Conservation (phyloP, 805 yeast species). For the Cyberlindnera mississippiensis region DNA sequence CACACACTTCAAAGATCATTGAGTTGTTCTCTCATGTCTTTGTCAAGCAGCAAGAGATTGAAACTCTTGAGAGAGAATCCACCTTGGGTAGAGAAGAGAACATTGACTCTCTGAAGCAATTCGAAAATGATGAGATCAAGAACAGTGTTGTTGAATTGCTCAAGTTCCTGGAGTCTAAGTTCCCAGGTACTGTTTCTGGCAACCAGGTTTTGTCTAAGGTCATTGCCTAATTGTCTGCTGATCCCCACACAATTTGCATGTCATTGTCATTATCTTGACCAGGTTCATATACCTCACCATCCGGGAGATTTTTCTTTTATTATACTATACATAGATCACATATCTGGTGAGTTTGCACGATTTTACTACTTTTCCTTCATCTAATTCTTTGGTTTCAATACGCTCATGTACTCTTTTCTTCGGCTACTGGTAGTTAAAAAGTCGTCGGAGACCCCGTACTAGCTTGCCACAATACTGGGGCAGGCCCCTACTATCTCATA, state of each 20-base stretch:
- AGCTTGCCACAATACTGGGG: too few species aligned
- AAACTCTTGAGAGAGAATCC: slow-evolving; percentile 63
- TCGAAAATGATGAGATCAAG: slow-evolving; percentile 64
- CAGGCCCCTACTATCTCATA: too few species aligned
- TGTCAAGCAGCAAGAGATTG: slow-evolving; percentile 69
- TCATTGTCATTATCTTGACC: not conserved
- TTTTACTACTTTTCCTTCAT: too few species aligned
- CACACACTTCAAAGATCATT: slow-evolving; percentile 57
- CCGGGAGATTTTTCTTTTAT: not conserved
- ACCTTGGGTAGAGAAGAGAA: slow-evolving; percentile 85
- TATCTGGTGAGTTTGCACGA: not conserved
- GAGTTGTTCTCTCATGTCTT: slow-evolving; percentile 69
- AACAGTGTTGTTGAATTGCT: slow-evolving; percentile 63
- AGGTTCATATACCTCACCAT: not conserved
- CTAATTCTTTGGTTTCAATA: too few species aligned
- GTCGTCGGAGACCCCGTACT: too few species aligned
- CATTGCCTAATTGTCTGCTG: slow-evolving; percentile 24
- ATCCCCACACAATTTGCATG: too few species aligned
- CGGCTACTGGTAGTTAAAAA: too few species aligned
- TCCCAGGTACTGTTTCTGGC: slow-evolving; percentile 57
- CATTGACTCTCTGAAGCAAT: slow-evolving; percentile 73
- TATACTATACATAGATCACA: not conserved
- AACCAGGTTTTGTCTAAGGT: slow-evolving; percentile 34
- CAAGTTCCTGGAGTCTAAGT: slow-evolving; percentile 64
- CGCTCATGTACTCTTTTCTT: too few species aligned